Percentiles rank a stretch among this genome's conserved stretches.
phyloP scores from a whole-genome alignment of 2,329 filamentous ascomycete genomes.

The Ceratocystis cubensis region DNA sequence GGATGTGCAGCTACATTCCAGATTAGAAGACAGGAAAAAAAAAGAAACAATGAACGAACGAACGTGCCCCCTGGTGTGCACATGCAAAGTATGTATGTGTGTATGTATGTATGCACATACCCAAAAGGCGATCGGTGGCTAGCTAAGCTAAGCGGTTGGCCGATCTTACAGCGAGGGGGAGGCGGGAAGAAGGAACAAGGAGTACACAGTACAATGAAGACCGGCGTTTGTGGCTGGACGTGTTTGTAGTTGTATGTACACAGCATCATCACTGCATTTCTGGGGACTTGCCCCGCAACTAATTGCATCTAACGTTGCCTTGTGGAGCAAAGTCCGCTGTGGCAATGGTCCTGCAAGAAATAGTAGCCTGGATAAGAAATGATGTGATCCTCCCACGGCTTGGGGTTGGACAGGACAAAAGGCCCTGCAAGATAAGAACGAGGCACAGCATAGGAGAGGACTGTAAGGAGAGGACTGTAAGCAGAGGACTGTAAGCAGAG shows the following conservation, averaged over 20 bases:
- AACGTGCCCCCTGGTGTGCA: not conserved
- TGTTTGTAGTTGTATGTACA: too few relatives aligned
- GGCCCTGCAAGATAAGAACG: constrained; percentile 6
- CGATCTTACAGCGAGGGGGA: not conserved
- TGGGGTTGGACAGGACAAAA: constrained; percentile 6
- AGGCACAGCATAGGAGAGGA: not conserved
- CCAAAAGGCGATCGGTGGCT: not conserved
- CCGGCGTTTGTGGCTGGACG: too few relatives aligned
- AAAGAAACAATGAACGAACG: too few relatives aligned
- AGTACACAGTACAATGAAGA: too few relatives aligned
- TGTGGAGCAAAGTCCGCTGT: not conserved
- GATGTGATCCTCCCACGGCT: not conserved
- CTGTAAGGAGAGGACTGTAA: not conserved
- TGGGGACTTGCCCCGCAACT: too few relatives aligned
- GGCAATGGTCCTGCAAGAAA: not conserved
- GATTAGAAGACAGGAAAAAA: not conserved
- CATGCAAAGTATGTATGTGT: not conserved
- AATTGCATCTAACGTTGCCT: too few relatives aligned
- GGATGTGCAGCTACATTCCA: not conserved
- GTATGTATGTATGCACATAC: not conserved
- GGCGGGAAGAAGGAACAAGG: too few relatives aligned
- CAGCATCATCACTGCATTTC: too few relatives aligned
- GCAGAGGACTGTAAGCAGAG: too few relatives aligned
- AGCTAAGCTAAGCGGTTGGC: not conserved
- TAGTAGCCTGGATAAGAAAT: not conserved